These are phyloP conservation scores for Aspergillus indologenus DNA, from an alignment of 495 filamentous ascomycete genomes.

Conservation along the genomic window DNA sequence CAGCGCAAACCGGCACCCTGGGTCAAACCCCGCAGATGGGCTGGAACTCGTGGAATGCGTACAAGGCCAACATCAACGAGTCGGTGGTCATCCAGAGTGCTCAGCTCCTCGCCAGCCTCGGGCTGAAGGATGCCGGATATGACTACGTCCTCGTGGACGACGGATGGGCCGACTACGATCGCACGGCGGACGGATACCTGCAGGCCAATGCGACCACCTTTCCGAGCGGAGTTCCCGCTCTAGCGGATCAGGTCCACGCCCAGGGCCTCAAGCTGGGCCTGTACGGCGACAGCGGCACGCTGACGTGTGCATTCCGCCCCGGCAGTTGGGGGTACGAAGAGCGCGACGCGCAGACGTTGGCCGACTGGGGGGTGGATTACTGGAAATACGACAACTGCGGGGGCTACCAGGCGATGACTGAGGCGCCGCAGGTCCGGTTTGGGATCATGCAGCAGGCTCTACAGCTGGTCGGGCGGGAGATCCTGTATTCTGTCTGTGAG, in stretches of 20 bases:
- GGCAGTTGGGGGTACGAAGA: conserved; percentile 16
- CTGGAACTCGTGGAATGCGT: conserved; percentile 5
- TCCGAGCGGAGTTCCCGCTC: not conserved
- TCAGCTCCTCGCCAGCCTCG: not conserved
- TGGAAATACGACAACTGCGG: conserved; percentile 72
- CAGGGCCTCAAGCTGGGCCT: not conserved
- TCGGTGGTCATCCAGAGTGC: not conserved
- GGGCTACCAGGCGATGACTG: not conserved
- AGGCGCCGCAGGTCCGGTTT: conserved; percentile 5
- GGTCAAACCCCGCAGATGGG: conserved; percentile 8
- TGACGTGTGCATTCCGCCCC: not conserved
- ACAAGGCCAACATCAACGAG: conserved; percentile 1
- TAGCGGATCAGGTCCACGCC: not conserved
- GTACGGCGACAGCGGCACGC: not conserved
- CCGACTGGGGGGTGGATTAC: conserved; percentile 58
- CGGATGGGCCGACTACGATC: not conserved
- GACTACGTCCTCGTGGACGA: conserved; percentile 7
- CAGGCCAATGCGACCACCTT: not conserved
- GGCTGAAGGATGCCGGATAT: conserved; percentile 4
- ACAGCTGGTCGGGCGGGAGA: not conserved
- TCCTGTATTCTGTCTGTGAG: conserved; percentile 3
- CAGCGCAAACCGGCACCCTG: too few species aligned
- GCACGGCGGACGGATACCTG: conserved; percentile 2
- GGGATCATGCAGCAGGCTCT: not conserved
- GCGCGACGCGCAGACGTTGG: conserved; percentile 59